Evolutionary conservation across 2,329 filamentous ascomycete genomes (phyloP).

Genomic region (Hortaea werneckii): DNA sequence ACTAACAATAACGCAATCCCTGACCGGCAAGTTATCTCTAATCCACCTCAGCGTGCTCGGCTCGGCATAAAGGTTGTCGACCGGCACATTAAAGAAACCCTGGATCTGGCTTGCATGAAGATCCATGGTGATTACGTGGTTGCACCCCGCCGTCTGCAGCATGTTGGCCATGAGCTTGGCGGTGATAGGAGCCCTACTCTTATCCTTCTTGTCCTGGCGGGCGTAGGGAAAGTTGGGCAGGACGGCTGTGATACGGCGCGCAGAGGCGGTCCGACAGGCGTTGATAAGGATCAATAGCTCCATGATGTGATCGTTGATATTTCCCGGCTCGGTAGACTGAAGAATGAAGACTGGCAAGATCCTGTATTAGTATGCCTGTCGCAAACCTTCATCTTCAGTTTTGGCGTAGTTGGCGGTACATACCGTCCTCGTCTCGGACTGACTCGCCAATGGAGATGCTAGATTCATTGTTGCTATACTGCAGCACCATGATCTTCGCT

Average conservation of each 20-base stretch:
- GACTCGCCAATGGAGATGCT: conserved; percentile 92
- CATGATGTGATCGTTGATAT: conserved; percentile 98
- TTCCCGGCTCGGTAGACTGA: conserved; percentile 86
- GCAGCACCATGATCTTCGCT: conserved; percentile 68
- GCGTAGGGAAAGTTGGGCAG: conserved; percentile 96
- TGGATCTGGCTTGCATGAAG: conserved; percentile 89
- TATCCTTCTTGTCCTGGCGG: conserved; percentile 95
- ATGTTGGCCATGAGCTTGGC: conserved; percentile 96
- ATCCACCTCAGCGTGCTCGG: conserved; percentile 90
- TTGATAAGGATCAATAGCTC: conserved; percentile 98
- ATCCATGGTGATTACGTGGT: conserved; percentile 93
- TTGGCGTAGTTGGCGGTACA: conserved; percentile 7
- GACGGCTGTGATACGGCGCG: conserved; percentile 86
- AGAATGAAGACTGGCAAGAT: conserved; percentile 69
- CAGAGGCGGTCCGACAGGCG: conserved; percentile 76
- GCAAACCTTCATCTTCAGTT: neutral
- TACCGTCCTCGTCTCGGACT: conserved; percentile 89
- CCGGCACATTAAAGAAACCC: conserved; percentile 83
- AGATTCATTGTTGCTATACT: conserved; percentile 80
- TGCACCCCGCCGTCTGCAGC: conserved; percentile 88
- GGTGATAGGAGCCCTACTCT: conserved; percentile 89
- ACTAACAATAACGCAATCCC: conserved; percentile 86
- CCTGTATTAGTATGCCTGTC: neutral
- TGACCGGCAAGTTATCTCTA: conserved; percentile 67
- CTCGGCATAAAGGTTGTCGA: conserved; percentile 82